Evolutionary conservation across 2,329 filamentous ascomycete genomes (phyloP), one percentile per base, ranked within the genome.

Genomic region (Ascochyta fabae): DNA sequence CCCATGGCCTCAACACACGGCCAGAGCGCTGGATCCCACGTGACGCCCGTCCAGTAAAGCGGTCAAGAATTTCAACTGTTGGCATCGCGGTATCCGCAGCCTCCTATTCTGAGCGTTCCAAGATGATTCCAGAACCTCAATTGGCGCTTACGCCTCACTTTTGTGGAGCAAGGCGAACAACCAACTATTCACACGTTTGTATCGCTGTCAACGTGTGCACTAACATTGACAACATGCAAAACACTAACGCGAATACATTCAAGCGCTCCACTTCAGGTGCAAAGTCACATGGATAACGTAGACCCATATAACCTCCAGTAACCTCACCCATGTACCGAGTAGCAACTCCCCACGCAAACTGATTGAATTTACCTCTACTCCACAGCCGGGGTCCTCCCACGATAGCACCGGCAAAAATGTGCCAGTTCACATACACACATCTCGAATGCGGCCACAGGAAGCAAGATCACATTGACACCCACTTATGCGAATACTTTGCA

Each of bases 401-500:
- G 19, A 23, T 15, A 42, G 23, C 10, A 16, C 34, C 10, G 44
- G n/a, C 15, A 12, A 13, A 31, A 13, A 70, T 69, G 66, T 70
- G 67, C 50, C 61, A 56, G 24, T 68, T 63, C 36, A 67, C 62
- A 44, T 66, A 44, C 35, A 58, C 39, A 43, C 50, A 53, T 40
- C 53, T 59, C 16, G 63, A 68, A 19, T 67, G 66, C 45, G 63
- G 63, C 7, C 66, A 70, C 27, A 52, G 55, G 9, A 45, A 44
- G 8, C 49, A 60, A 38, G 66, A 70, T 29, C 53, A 65, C 27
- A 61, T 64, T 26, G 60, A 65, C 34, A 57, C 58, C 29, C 38
- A 42, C 31, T 46, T 48, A 19, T 68, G 66, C 54, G 38, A 50
- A 36, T 57, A 65, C 22, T 66, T 58, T 26, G 39, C 57, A 22